Conservation (phyloP, 257 asterid species). For the Ligustrum vulgare region DNA sequence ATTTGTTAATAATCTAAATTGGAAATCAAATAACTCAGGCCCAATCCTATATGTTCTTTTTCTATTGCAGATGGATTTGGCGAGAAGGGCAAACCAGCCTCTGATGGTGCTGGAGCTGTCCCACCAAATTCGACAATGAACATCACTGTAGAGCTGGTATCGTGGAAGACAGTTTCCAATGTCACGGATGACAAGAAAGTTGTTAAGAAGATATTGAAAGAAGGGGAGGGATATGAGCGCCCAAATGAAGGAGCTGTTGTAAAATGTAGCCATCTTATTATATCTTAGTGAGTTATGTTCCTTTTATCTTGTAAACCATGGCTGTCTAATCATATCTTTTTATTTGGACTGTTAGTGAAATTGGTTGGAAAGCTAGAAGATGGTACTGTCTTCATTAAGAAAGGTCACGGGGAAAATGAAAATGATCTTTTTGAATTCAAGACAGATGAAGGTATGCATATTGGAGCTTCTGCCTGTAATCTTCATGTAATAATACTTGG, state of each 20-base stretch:
- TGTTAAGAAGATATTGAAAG: slow-evolving; percentile 55
- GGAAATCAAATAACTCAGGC: background rate
- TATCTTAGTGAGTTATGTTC: too few species aligned
- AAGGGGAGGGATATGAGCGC: slow-evolving; percentile 67
- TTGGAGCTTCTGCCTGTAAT: background rate
- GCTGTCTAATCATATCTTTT: slow-evolving; percentile 1
- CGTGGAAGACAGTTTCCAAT: slow-evolving; percentile 64
- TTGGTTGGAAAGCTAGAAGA: slow-evolving; percentile 60
- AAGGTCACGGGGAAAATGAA: slow-evolving; percentile 50
- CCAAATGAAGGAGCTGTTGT: slow-evolving; percentile 75
- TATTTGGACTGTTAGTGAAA: slow-evolving; percentile 43
- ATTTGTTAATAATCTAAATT: too few species aligned
- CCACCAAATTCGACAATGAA: slow-evolving; percentile 55
- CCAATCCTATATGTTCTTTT: background rate
- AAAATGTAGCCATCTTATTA: slow-evolving; percentile 33
- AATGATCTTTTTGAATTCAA: slow-evolving; percentile 63
- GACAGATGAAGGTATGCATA: slow-evolving; percentile 58
- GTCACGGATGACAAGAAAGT: slow-evolving; percentile 72
- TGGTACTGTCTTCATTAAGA: slow-evolving; percentile 56
- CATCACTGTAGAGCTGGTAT: slow-evolving; percentile 47
- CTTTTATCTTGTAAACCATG: background rate
- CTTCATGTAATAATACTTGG: background rate
- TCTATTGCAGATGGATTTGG: slow-evolving; percentile 61
- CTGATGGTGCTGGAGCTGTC: slow-evolving; percentile 46
- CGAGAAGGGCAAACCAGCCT: slow-evolving; percentile 61